A percentile compares a stretch with the other conserved stretches of the same genome.
phyloP scores from a whole-genome alignment of 805 yeast species.

The Kodamaea hsintzibuensis region DNA sequence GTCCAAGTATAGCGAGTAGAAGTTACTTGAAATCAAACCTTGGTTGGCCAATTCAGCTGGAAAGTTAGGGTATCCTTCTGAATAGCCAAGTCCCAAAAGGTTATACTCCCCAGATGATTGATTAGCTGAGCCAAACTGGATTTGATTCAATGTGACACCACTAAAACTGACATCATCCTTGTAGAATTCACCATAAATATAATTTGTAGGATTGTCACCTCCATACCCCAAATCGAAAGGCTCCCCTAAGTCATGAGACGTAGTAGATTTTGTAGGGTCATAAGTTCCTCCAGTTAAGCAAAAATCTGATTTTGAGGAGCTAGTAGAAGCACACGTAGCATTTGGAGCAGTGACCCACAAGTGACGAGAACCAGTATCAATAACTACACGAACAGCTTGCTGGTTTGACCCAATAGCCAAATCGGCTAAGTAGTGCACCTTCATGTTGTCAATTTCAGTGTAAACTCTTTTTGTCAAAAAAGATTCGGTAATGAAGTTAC shows the following conservation, averaged over 20 bases:
- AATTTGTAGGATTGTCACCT: no score
- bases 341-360: slow-evolving; percentile 3
- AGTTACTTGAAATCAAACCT: slow-evolving; percentile 23
- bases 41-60: slow-evolving; percentile 23
- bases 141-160: slow-evolving; percentile 8
- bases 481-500: no score
- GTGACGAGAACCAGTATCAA: slow-evolving; percentile 14
- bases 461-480: no score
- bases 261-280: neutral
- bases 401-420: slow-evolving; percentile 9
- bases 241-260: neutral
- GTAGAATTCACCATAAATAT: slow-evolving; percentile 5
- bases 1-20: slow-evolving; percentile 27
- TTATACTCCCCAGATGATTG: neutral
- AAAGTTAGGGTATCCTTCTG: slow-evolving; percentile 16
- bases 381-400: slow-evolving; percentile 25
- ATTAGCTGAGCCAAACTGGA: slow-evolving; percentile 4
- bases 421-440: neutral
- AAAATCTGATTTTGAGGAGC: neutral
- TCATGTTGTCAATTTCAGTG: neutral
- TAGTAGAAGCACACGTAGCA: neutral
- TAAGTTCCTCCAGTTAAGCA: neutral
- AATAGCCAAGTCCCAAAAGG: slow-evolving; percentile 13
- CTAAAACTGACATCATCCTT: slow-evolving; percentile 5
- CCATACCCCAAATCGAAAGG: slow-evolving; percentile 1